Conservation (phyloP, 2,329 filamentous ascomycete genomes). For the Microsporum audouinii region DNA sequence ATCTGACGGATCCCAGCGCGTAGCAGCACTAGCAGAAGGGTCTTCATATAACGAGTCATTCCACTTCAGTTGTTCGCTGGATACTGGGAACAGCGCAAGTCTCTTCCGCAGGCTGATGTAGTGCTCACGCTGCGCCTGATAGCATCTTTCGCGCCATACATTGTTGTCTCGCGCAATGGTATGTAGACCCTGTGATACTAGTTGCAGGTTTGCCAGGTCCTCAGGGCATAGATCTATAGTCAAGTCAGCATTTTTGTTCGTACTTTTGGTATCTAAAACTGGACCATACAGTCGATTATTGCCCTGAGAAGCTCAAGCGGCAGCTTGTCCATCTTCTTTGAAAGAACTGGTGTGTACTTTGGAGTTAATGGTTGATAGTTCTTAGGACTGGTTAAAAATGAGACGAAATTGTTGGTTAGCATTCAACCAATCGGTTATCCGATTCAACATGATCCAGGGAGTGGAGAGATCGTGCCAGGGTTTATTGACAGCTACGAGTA, state of each 20-base stretch:
- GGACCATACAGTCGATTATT: constrained; percentile 48
- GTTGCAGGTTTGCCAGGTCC: constrained; percentile 57
- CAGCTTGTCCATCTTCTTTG: constrained; percentile 41
- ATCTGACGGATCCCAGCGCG: constrained; percentile 66
- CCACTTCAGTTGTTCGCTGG: neutral
- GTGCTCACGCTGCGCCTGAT: constrained; percentile 37
- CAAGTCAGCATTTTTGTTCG: neutral
- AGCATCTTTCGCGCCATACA: constrained; percentile 66
- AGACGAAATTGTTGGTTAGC: too few relatives aligned
- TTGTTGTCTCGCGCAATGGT: constrained; percentile 59
- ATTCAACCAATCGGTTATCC: too few relatives aligned
- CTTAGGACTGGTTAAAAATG: neutral
- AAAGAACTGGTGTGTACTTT: neutral
- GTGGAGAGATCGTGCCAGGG: too few relatives aligned
- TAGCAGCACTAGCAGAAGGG: neutral
- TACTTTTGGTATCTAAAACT: neutral
- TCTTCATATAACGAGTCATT: neutral
- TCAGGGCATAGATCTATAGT: constrained; percentile 48
- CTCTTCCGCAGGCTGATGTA: neutral
- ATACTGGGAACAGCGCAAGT: neutral
- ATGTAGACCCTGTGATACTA: constrained; percentile 55
- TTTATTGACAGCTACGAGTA: too few relatives aligned
- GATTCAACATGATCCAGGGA: too few relatives aligned
- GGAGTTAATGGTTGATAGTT: neutral
- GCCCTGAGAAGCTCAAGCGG: constrained; percentile 55